Percentiles rank a stretch among this genome's conserved stretches.
These are phyloP conservation scores for Neospermospora avenae DNA, from an alignment of 2,329 filamentous ascomycete genomes.

Conservation along the genomic window DNA sequence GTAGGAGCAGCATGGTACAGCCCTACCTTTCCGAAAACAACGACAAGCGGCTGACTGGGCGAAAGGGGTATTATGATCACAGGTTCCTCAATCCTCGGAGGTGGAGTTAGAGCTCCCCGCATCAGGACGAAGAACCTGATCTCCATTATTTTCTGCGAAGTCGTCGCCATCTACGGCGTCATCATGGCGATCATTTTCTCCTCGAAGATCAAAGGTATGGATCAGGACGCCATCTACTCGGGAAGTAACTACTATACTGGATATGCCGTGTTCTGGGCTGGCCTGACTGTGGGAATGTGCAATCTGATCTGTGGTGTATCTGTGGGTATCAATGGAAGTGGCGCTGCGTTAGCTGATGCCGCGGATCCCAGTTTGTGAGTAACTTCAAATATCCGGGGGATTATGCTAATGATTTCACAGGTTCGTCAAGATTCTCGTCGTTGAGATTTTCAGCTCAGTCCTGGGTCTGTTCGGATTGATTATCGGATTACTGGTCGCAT, in stretches of 20 bases:
- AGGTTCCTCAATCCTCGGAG: constrained; percentile 93
- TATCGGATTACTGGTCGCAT: constrained; percentile 82
- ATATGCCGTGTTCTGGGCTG: constrained; percentile 93
- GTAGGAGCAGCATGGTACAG: constrained; percentile 93
- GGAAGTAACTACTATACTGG: constrained; percentile 88
- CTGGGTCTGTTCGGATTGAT: constrained; percentile 95
- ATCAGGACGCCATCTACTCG: constrained; percentile 64
- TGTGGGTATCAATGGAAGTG: constrained; percentile 96
- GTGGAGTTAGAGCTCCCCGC: constrained; percentile 91
- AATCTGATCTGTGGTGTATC: constrained; percentile 95
- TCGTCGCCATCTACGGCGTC: constrained; percentile 99
- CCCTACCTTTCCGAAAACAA: neutral
- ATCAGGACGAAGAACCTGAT: constrained; percentile 99
- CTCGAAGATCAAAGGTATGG: constrained; percentile 70
- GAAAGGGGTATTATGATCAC: constrained; percentile 97
- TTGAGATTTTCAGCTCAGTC: constrained; percentile 98
- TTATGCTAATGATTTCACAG: constrained; percentile 43
- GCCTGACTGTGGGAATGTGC: constrained; percentile 90
- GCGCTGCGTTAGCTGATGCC: constrained; percentile 92
- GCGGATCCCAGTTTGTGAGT: constrained; percentile 85
- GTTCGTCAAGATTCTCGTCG: constrained; percentile 97
- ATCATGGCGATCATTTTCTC: constrained; percentile 99
- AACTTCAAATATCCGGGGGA: neutral
- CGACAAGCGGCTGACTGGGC: constrained; percentile 10
- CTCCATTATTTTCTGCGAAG: constrained; percentile 99